Conservation (phyloP, 176 grass and related monocot species). For the Aegilops longissima region DNA sequence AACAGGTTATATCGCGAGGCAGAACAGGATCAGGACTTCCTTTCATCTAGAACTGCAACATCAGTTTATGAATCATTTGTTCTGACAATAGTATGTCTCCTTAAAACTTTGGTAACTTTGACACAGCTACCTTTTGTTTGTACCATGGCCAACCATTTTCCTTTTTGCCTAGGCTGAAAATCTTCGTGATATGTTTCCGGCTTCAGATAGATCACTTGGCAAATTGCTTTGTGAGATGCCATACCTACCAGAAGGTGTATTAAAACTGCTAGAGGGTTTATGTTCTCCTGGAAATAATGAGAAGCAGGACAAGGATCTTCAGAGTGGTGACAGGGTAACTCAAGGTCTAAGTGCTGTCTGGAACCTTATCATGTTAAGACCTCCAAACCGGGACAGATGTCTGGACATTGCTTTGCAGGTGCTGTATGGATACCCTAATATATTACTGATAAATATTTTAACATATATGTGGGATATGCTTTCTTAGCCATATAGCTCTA, state of each 20-base stretch:
- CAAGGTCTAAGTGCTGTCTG: conserved; percentile 97
- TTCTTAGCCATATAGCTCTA: conserved; percentile 20
- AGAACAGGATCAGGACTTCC: conserved; percentile 94
- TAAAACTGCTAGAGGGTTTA: conserved; percentile 84
- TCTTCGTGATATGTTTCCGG: conserved; percentile 83
- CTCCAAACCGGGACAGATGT: conserved; percentile 71
- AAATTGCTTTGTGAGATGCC: conserved; percentile 91
- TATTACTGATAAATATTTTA: conserved; percentile 26
- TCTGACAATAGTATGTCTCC: conserved; percentile 60
- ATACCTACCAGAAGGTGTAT: conserved; percentile 74
- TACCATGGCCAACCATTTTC: conserved; percentile 28
- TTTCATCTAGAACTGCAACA: conserved; percentile 96
- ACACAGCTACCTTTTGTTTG: conserved; percentile 24
- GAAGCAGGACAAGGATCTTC: conserved; percentile 76
- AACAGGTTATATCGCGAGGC: conserved; percentile 89
- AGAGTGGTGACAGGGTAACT: conserved; percentile 79
- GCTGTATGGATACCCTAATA: conserved; percentile 19
- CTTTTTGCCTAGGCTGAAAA: conserved; percentile 60
- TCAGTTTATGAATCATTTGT: conserved; percentile 98
- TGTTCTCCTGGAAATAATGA: conserved; percentile 79
- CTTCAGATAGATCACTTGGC: conserved; percentile 86
- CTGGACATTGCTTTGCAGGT: conserved; percentile 97
- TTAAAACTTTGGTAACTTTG: conserved; percentile 8
- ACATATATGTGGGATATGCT: neutral
- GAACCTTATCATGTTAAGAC: conserved; percentile 91